Base-by-base conservation (phyloP, 2,329 filamentous ascomycete genomes). In the Ilyonectria destructans region DNA sequence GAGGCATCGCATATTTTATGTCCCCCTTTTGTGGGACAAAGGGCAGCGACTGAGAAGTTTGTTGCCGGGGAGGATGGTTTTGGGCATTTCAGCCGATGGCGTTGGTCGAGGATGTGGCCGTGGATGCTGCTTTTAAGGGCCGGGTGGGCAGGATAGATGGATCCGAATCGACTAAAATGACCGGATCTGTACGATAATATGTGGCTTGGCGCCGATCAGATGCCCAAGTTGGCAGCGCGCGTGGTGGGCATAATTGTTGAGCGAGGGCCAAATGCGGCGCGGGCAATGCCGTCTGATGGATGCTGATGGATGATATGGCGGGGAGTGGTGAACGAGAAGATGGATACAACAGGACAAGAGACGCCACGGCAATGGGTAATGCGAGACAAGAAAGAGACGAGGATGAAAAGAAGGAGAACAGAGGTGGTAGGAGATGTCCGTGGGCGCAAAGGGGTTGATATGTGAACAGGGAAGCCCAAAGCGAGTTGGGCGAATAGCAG, bases 61-160 rank as follows among this genome's bases (percentile, higher is more conserved):
- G 61, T 40, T 68, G 56, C 57, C 35, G 45, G 4, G 55, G 69
- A 65, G 45, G 54, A 57, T 69, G 56, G 29, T 49, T 59, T 68
- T 33, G 58, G 70, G 69, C 62, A 69, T 74, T 73, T 71, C 57
- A 67, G 69, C 60, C 51, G 59, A 62, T 49, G 72, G 72, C 69
- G 72, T 74, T 70, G 58, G 70, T 43, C 62, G 55, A 62, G 40
- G 54, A 66, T 55, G 61, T 26, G 57, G 65, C 52, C 45, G 54
- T 40, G 60, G 57, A 31, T 57, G 35, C 54, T 65, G 46, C 31
- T 67, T 69, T 69, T 62, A 58, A 72, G 56, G 52, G 56, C 37
- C 35, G 21, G 59, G n/a, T 43, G 40, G 62, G 40, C 31, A 26
- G 64, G 40, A 63, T 54, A 66, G 43, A 62, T 46, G 54, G 60